A percentile compares a stretch with the other conserved stretches of the same genome.
phyloP scores from a whole-genome alignment of 1,284 basidiomycete genomes.

The Ceratobasidium sp. region DNA sequence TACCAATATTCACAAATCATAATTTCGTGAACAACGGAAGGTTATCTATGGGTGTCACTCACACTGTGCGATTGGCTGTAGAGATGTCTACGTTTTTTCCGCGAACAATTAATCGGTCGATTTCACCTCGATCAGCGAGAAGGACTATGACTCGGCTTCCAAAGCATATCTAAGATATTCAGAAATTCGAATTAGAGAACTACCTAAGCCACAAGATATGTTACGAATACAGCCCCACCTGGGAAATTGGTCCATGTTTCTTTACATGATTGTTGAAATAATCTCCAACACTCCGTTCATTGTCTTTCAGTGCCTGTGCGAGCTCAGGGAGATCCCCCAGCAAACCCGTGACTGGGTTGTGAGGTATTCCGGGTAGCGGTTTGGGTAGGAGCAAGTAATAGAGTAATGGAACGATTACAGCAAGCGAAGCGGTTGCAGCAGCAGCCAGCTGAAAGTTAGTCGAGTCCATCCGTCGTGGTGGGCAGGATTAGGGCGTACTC shows the following conservation, averaged over 20 bases:
- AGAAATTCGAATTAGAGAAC: no score
- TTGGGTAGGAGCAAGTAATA: slow-evolving; percentile 19
- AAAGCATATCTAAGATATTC: not conserved
- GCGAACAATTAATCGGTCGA: slow-evolving; percentile 14
- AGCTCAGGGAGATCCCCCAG: slow-evolving; percentile 17
- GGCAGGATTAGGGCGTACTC: no score
- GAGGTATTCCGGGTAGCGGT: slow-evolving; percentile 18
- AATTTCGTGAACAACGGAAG: not conserved
- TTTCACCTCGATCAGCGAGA: slow-evolving; percentile 7
- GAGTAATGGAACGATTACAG: not conserved
- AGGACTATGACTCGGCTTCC: not conserved
- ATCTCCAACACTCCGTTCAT: not conserved
- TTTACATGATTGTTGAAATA: not conserved
- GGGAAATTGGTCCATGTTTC: slow-evolving; percentile 1
- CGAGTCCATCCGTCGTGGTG: no score
- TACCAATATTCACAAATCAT: not conserved
- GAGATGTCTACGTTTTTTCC: slow-evolving; percentile 12
- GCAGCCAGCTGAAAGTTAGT: no score
- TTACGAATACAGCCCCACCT: not conserved
- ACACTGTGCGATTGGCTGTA: not conserved
- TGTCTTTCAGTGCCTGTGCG: not conserved
- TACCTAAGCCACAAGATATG: not conserved
- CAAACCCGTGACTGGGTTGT: slow-evolving; percentile 17
- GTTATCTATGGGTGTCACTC: not conserved
- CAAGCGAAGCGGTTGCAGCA: not conserved